A percentile compares a stretch with the other conserved stretches of the same genome.
Evolutionary conservation across 1,284 basidiomycete genomes (phyloP).

Genomic region (Pyrrhoderma noxium): DNA sequence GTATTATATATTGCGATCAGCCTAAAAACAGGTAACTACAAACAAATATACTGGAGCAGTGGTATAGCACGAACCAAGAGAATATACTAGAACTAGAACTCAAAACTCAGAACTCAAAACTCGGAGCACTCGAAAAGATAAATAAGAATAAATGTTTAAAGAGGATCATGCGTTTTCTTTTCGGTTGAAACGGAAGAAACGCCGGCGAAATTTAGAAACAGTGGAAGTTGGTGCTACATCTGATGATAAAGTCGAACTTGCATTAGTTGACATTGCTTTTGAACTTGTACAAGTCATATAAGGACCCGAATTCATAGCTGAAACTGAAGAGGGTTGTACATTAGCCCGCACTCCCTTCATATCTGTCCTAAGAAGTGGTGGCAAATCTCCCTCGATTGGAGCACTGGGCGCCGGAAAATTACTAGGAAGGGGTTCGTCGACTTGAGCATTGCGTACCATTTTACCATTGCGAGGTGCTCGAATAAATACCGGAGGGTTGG

Average conservation of each 20-base stretch:
- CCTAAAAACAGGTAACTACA: too few species aligned
- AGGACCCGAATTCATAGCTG: neutral
- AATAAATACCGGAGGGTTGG: neutral
- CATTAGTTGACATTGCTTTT: neutral
- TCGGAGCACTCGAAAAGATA: too few species aligned
- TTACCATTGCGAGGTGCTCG: neutral
- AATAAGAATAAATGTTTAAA: neutral
- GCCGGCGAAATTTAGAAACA: neutral
- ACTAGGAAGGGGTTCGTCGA: slow-evolving; percentile 1
- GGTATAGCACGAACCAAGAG: too few species aligned
- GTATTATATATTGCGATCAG: too few species aligned
- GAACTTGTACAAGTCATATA: neutral
- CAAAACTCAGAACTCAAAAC: too few species aligned
- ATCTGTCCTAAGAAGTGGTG: slow-evolving; percentile 4
- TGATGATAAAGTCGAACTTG: neutral
- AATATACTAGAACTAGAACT: too few species aligned
- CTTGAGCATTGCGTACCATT: neutral
- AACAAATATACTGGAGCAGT: too few species aligned
- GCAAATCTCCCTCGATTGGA: slow-evolving; percentile 4
- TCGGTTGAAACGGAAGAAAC: slow-evolving; percentile 14
- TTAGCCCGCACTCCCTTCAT: neutral
- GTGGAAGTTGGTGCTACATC: neutral
- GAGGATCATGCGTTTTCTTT: neutral
- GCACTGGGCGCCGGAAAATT: slow-evolving; percentile 5
- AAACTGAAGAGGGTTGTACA: too few species aligned